Conservation (phyloP, 2,329 filamentous ascomycete species). For the Pleurostoma richardsiae region DNA sequence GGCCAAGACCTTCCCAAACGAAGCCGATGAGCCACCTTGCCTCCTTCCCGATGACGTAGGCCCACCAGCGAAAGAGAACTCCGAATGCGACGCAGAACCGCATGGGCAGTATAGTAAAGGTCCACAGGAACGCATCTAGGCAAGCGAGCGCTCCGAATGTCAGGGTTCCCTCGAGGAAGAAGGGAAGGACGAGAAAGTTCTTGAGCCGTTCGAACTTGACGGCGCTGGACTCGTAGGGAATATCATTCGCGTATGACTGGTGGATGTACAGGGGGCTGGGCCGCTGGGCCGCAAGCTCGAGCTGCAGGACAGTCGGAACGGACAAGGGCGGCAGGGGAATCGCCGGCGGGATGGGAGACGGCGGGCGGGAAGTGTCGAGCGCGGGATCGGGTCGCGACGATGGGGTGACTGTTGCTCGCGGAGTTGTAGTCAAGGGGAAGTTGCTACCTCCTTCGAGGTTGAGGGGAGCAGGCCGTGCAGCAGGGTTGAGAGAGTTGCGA, state of each 20-base stretch:
- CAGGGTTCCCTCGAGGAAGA: conserved; percentile 77
- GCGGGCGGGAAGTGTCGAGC: conserved; percentile 12
- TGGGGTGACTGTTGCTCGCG: conserved; percentile 11
- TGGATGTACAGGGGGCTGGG: conserved; percentile 64
- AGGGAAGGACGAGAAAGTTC: conserved; percentile 81
- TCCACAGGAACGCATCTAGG: conserved; percentile 93
- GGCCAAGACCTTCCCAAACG: conserved; percentile 72
- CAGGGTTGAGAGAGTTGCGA: conserved; percentile 45
- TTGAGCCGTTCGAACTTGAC: conserved; percentile 88
- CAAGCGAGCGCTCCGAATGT: conserved; percentile 88
- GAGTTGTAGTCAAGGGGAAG: conserved; percentile 16
- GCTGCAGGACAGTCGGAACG: conserved; percentile 58
- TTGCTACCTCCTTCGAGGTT: conserved; percentile 29
- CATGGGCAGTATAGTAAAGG: conserved; percentile 89
- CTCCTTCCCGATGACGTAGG: conserved; percentile 66
- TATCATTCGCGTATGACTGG: conserved; percentile 49
- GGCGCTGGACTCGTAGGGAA: conserved; percentile 85
- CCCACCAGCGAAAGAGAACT: conserved; percentile 76
- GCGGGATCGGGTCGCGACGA: conserved; percentile 1
- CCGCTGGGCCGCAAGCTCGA: conserved; percentile 57
- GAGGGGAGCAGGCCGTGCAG: conserved; percentile 35
- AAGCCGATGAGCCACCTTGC: conserved; percentile 66
- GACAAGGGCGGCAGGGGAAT: conserved; percentile 64
- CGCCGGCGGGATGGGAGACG: conserved; percentile 45
- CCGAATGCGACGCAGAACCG: conserved; percentile 77